These are phyloP conservation scores for Kondoa malvinella DNA, from an alignment of 768 basidiomycete genomes.

Conservation along the genomic window DNA sequence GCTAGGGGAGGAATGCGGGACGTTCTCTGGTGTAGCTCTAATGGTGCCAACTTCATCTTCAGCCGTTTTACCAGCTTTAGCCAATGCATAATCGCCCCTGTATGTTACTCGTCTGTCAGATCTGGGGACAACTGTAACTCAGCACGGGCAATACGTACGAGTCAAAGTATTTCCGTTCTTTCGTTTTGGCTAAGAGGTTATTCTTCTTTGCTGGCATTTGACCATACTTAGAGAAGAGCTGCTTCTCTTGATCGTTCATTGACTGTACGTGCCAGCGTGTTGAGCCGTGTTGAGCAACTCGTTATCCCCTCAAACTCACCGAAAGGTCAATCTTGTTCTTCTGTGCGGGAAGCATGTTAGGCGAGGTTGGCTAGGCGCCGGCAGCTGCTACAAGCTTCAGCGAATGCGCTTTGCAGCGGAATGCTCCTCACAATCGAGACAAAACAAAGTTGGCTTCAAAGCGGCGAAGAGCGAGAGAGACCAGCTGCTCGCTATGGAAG, in stretches of 20 bases:
- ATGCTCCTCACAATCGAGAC: no score
- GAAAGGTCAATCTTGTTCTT: not conserved
- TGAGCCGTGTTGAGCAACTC: not conserved
- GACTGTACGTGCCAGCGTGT: not conserved
- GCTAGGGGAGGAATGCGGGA: constrained; percentile 19
- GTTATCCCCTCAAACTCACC: not conserved
- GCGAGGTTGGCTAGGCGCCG: no score
- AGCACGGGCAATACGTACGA: constrained; percentile 1
- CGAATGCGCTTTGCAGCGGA: no score
- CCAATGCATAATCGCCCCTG: constrained; percentile 80
- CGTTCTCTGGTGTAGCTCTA: constrained; percentile 76
- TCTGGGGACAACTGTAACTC: not conserved
- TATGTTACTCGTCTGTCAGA: not conserved
- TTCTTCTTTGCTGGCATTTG: constrained; percentile 50
- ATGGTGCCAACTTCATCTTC: constrained; percentile 84
- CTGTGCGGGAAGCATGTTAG: not conserved
- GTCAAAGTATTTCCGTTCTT: constrained; percentile 99
- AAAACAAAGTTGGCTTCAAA: no score
- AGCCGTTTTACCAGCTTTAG: constrained; percentile 68
- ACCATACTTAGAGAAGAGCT: constrained; percentile 48
- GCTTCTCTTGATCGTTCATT: not conserved
- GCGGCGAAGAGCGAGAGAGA: no score
- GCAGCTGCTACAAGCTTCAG: no score
- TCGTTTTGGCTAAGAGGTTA: not conserved
- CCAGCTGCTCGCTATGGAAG: no score